Evolutionary conservation across 2,329 filamentous ascomycete genomes (phyloP).

Genomic region (Scytalidium lignicola): DNA sequence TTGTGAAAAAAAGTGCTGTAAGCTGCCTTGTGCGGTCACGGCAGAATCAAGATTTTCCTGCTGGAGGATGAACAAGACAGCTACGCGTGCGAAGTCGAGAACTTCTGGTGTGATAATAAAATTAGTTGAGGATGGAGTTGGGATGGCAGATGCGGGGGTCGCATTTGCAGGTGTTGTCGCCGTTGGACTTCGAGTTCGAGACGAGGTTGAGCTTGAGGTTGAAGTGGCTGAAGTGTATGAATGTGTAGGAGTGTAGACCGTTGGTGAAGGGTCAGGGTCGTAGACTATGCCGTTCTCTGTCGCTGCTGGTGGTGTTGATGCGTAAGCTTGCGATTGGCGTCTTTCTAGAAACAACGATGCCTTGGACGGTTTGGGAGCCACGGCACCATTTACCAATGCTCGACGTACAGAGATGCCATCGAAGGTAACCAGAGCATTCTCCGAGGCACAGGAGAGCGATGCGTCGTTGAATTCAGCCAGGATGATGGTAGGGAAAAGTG

Average conservation of each 20-base stretch:
- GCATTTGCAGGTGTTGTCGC: conserved; percentile 8
- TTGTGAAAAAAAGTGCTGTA: conserved; percentile 50
- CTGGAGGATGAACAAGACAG: conserved; percentile 58
- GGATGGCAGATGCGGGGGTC: conserved; percentile 10
- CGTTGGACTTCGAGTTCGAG: too few relatives aligned
- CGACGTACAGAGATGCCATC: conserved; percentile 41
- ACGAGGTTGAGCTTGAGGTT: conserved; percentile 2
- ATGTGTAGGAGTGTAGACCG: background rate
- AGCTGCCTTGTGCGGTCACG: conserved; percentile 44
- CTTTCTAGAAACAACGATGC: background rate
- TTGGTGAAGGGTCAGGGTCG: background rate
- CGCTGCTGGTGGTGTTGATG: conserved; percentile 5
- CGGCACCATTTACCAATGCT: conserved; percentile 11
- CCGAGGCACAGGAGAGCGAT: conserved; percentile 73
- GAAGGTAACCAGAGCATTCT: conserved; percentile 87
- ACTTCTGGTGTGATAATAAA: conserved; percentile 51
- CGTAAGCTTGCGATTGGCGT: background rate
- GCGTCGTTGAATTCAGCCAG: conserved; percentile 70
- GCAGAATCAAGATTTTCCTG: conserved; percentile 46
- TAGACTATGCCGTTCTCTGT: conserved; percentile 9
- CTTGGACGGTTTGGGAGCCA: conserved; percentile 8
- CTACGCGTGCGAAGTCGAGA: conserved; percentile 59
- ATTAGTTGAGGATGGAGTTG: conserved; percentile 17
- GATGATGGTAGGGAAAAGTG: conserved; percentile 64
- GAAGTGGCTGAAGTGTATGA: conserved; percentile 5